These are phyloP conservation scores for Colletotrichum sublineola DNA, from an alignment of 2,329 filamentous ascomycete genomes.

Conservation along the genomic window DNA sequence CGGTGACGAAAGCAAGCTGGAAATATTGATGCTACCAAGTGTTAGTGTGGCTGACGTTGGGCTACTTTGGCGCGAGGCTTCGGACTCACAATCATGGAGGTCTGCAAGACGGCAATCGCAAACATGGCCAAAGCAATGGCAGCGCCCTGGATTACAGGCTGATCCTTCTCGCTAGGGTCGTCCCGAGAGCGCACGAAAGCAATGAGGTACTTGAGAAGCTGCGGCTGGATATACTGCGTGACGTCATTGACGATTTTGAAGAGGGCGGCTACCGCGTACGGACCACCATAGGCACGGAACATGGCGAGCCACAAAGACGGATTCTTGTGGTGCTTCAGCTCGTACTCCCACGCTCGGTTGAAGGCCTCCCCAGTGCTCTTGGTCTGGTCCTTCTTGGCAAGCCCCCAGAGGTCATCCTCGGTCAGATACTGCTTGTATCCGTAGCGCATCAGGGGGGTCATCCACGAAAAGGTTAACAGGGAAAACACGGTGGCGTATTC, in stretches of 20 bases:
- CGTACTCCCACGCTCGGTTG: conserved; percentile 79
- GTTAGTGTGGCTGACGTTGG: conserved; percentile 35
- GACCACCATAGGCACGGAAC: conserved; percentile 85
- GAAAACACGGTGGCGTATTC: conserved; percentile 97
- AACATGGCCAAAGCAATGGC: conserved; percentile 96
- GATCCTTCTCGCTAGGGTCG: conserved; percentile 62
- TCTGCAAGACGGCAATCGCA: conserved; percentile 85
- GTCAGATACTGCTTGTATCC: conserved; percentile 94
- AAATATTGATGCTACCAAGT: conserved; percentile 86
- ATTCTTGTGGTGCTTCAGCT: conserved; percentile 75
- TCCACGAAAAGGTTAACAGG: conserved; percentile 94
- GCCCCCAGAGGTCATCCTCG: conserved; percentile 95
- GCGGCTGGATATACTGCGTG: conserved; percentile 90
- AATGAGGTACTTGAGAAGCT: conserved; percentile 88
- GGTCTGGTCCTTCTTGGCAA: conserved; percentile 85
- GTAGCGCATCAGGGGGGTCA: conserved; percentile 97
- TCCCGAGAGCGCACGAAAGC: conserved; percentile 84
- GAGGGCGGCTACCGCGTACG: conserved; percentile 83
- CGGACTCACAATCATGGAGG: conserved; percentile 74
- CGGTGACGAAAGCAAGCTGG: conserved; percentile 92
- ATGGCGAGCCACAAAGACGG: conserved; percentile 91
- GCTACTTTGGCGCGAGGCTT: background rate
- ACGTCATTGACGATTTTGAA: conserved; percentile 93
- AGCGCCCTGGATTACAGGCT: conserved; percentile 86
- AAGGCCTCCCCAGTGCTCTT: conserved; percentile 78